Evolutionary conservation across 2,329 filamentous ascomycete species (phyloP).

Genomic region (Alternaria solani): DNA sequence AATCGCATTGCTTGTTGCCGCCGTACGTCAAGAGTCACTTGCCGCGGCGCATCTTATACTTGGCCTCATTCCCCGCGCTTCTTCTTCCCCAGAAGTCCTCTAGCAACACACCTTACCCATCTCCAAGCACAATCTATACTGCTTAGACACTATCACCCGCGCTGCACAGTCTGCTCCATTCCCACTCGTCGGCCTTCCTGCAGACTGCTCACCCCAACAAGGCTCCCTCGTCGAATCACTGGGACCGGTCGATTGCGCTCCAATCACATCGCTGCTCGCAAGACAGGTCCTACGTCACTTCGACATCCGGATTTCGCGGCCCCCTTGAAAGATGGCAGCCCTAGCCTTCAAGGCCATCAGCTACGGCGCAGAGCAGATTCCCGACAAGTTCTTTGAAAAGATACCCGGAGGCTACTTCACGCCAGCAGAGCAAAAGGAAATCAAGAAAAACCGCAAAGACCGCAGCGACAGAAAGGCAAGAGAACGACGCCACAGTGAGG

Average conservation of each 20-base stretch:
- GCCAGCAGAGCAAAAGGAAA: slow-evolving; percentile 39
- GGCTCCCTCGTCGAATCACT: slow-evolving; percentile 25
- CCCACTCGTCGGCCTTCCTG: slow-evolving; percentile 17
- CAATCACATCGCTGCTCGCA: slow-evolving; percentile 42
- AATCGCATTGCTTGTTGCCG: slow-evolving; percentile 25
- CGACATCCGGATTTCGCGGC: slow-evolving; percentile 36
- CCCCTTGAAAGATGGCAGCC: slow-evolving; percentile 42
- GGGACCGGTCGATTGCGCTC: slow-evolving; percentile 25
- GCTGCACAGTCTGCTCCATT: slow-evolving; percentile 15
- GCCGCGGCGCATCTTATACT: slow-evolving; percentile 10
- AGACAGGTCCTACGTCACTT: slow-evolving; percentile 46
- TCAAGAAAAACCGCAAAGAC: slow-evolving; percentile 30
- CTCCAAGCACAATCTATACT: slow-evolving; percentile 18
- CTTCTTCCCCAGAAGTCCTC: slow-evolving; percentile 3
- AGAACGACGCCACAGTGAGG: slow-evolving; percentile 24
- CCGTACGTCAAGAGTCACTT: slow-evolving; percentile 4
- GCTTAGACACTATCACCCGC: slow-evolving; percentile 13
- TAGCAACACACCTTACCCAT: slow-evolving; percentile 9
- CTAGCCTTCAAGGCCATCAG: slow-evolving; percentile 51
- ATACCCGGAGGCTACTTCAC: slow-evolving; percentile 51
- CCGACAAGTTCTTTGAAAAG: slow-evolving; percentile 49
- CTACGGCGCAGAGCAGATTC: slow-evolving; percentile 50
- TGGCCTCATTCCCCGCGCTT: slow-evolving; percentile 2
- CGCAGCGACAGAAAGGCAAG: slow-evolving; percentile 27
- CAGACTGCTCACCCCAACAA: slow-evolving; percentile 36